phyloP scores from a whole-genome alignment of 768 basidiomycete genomes.

The Udeniomyces megalosporus region DNA sequence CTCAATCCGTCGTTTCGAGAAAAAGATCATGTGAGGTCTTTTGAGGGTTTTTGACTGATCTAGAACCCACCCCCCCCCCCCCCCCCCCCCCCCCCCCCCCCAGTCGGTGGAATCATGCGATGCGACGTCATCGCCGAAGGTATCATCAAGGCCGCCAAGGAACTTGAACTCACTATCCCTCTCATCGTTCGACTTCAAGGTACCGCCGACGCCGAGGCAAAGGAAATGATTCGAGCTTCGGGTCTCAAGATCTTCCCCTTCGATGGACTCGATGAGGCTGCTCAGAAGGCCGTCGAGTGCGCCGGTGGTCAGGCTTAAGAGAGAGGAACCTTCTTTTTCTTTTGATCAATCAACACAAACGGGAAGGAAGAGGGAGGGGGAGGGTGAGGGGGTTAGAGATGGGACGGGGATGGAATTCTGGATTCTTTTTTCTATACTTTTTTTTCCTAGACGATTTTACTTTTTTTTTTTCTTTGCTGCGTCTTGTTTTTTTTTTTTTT shows the following conservation, averaged over 20 bases:
- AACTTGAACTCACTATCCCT: slow-evolving; percentile 67
- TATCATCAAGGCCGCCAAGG: slow-evolving; percentile 94
- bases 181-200: slow-evolving; percentile 90
- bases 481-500: too few relatives aligned
- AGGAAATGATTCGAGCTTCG: slow-evolving; percentile 66
- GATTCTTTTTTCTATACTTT: too few relatives aligned
- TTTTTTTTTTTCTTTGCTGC: too few relatives aligned
- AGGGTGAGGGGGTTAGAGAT: too few relatives aligned
- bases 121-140: slow-evolving; percentile 65
- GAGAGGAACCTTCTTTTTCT: neutral
- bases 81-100: neutral
- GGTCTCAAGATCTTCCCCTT: slow-evolving; percentile 86
- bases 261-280: slow-evolving; percentile 85
- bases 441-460: too few relatives aligned
- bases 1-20: slow-evolving; percentile 35
- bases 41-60: too few relatives aligned
- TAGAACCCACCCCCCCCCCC: slow-evolving; percentile 29
- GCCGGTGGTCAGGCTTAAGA: slow-evolving; percentile 16
- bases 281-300: slow-evolving; percentile 35
- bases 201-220: slow-evolving; percentile 15
- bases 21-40: too few relatives aligned
- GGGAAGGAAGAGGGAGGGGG: neutral
- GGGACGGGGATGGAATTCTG: too few relatives aligned
- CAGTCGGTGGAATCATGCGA: slow-evolving; percentile 74
- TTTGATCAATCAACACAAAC: neutral